phyloP scores from a whole-genome alignment of 306 rosid genomes.

The Ormosia emarginata region DNA sequence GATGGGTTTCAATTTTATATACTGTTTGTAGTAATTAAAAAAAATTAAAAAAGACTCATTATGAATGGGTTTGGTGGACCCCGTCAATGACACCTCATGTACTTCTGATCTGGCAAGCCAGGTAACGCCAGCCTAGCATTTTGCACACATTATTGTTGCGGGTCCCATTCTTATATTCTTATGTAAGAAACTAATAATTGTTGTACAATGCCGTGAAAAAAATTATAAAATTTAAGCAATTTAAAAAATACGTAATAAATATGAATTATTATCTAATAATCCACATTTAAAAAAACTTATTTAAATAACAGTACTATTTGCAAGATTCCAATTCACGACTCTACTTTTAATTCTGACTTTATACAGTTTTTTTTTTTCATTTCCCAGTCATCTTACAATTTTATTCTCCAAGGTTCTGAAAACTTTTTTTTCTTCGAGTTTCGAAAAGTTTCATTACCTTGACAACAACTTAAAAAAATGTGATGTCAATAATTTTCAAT shows the following conservation, averaged over 20 bases:
- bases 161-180: not conserved
- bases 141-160: constrained; percentile 3
- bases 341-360: too few relatives aligned
- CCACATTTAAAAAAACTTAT: too few relatives aligned
- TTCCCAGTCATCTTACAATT: too few relatives aligned
- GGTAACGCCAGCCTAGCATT: constrained; percentile 26
- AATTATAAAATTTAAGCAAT: too few relatives aligned
- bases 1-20: not conserved
- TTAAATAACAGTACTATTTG: too few relatives aligned
- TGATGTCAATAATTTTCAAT: too few relatives aligned
- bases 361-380: too few relatives aligned
- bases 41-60: not conserved
- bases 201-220: not conserved
- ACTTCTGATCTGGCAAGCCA: constrained; percentile 21
- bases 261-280: not conserved
- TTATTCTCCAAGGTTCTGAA: too few relatives aligned
- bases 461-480: too few relatives aligned
- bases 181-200: not conserved
- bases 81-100: not conserved
- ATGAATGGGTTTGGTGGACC: not conserved
- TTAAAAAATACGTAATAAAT: not conserved
- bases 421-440: too few relatives aligned
- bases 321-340: too few relatives aligned
- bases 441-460: too few relatives aligned
- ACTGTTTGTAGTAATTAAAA: not conserved